Evolutionary conservation across 768 basidiomycete genomes (phyloP), one percentile per base, ranked within the genome.

Genomic region (Termitomyces sp.): DNA sequence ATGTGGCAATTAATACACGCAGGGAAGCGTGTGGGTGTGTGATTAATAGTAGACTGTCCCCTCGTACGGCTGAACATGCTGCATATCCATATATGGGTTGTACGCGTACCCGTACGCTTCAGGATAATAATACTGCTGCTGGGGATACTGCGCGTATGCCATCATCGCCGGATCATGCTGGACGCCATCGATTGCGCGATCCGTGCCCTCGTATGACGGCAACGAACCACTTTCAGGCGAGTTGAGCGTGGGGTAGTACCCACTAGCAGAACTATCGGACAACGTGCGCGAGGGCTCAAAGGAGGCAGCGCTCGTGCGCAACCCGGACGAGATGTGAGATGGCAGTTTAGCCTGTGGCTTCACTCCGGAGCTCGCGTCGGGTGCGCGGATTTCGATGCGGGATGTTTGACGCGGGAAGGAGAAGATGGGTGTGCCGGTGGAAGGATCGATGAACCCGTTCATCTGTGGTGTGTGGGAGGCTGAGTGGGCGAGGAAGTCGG

Each of bases 311-410:
- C 75, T 76, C 18, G 79, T 80, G 61, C 87, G 79, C 60, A 87
- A 72, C 22, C 70, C 73, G 15, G 76, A 77, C 2, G 70, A 62
- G 34, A 65, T 60, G 47, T 67, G 73, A 4, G 71, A 55, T 69
- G 76, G 45, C 68, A 77, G 57, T 57, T 64, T 62, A 39, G 37
- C 37, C 49, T 70, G 65, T 53, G 68, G 57, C 55, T 67, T 74
- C 47, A 66, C 64, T 42, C 68, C 68, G 7, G 67, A 54, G 39
- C 67, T 61, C 48, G 71, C 70, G 22, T 61, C 39, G 3, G 79
- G 89, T 13, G 87, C 82, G 59, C 89, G 87, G 53, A 92, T 92
- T 71, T 89, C 85, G 57, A 92, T 72, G 50, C 89, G 86, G 22
- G 84, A 81, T 58, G 81, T 82, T 68, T 88, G 84, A 20, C 89